Evolutionary conservation across 164 flowering plant genomes (phyloP).

Genomic region (Kalanchoe fedtschenkoi): DNA sequence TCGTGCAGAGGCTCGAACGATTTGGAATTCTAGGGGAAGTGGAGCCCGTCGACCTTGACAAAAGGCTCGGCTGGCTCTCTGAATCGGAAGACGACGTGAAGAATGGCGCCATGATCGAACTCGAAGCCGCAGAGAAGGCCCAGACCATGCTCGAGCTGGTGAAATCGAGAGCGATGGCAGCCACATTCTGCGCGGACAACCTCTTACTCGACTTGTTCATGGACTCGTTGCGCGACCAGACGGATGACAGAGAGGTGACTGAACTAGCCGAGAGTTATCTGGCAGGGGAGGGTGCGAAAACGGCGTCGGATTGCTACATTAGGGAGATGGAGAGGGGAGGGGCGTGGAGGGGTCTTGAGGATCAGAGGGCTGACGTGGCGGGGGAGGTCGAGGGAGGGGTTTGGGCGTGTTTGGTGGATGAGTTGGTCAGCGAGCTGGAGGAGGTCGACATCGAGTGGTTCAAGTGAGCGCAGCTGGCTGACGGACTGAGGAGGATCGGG

Average conservation of each 20-base stretch:
- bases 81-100: not conserved
- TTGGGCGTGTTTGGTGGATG: conserved; percentile 33
- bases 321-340: conserved; percentile 43
- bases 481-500: no score
- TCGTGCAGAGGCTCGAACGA: not conserved
- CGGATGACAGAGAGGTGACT: not conserved
- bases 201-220: conserved; percentile 41
- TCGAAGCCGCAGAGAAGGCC: not conserved
- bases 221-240: conserved; percentile 15
- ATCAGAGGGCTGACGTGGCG: conserved; percentile 30
- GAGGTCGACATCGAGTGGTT: no score
- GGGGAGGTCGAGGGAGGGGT: conserved; percentile 31
- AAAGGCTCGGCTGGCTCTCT: not conserved
- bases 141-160: not conserved
- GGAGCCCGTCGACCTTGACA: not conserved
- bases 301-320: conserved; percentile 21
- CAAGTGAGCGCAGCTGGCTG: no score
- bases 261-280: conserved; percentile 38
- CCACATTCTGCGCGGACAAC: conserved; percentile 10
- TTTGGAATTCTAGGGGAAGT: not conserved
- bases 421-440: conserved; percentile 30
- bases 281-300: conserved; percentile 15
- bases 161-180: not conserved
- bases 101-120: not conserved
- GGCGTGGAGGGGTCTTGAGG: conserved; percentile 27